Base-by-base conservation (phyloP, 352 stramenopile genomes). In the Phytophthora capsici region DNA sequence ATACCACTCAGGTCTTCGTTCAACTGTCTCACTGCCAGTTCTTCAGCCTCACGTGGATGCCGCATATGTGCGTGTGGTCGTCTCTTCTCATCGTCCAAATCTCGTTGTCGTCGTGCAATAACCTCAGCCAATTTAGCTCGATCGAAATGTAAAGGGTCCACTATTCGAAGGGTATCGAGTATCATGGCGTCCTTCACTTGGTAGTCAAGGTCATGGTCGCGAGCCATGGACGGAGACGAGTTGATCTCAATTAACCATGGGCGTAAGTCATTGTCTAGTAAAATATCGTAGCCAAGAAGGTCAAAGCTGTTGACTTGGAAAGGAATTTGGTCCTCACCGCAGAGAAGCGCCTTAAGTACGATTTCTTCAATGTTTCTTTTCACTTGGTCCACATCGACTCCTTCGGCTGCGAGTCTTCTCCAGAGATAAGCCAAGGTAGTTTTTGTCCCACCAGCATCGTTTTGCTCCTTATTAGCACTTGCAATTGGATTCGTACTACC, bases 241-340 rank as follows among this genome's bases (percentile, higher is more conserved):
- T 99, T 99, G 55, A 99, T 97, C 74, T 99, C 96, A 36, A 99
- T 95, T 6, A 99, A 84, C 94, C 94, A 98, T 30, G 93, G 93
- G 7, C 88, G 89, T 34, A 97, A 84, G 10, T 88, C 61, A 8
- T 83, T 65, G 69, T 99, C 95, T 23, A 99, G 68, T 16, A 99
- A 76, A 22, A 99, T 89, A 69, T 99, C 95, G 74, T 98, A 99
- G 6, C 96, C 96, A 52, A 97, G 96, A 25, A 99, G 54, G 65
- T 99, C 95, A 64, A 98, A 99, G 32, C 82, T 94, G 59, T 96
- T 97, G 20, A 94, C 86, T 66, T 96, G 91, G 54, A 90, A 87
- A 30, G 86, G 88, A 60, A 98, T 97, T 47, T 92, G 77, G 69
- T 97, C 90, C 58, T 97, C 93, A 19, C 85, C 82, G 34, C 82